Conservation (phyloP, 148 eudicot species). For the Heliamphora exappendiculata region DNA sequence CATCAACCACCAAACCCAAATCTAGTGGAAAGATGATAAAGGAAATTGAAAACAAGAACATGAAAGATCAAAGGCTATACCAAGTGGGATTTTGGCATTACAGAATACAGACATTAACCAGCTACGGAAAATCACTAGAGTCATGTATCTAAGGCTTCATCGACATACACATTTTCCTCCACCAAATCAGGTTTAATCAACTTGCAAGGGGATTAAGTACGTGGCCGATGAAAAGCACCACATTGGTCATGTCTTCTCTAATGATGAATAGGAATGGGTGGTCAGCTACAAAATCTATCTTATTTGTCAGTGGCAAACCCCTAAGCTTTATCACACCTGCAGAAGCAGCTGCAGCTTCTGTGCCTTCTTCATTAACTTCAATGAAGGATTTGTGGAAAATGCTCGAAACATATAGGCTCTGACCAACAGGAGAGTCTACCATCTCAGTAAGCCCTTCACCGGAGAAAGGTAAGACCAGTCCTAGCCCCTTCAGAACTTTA, state of each 20-base stretch:
- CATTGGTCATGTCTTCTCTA: slow-evolving; percentile 70
- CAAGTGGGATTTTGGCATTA: background rate
- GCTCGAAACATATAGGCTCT: slow-evolving; percentile 51
- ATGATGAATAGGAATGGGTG: slow-evolving; percentile 79
- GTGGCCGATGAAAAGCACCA: slow-evolving; percentile 62
- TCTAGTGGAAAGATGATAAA: background rate
- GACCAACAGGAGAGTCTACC: slow-evolving; percentile 48
- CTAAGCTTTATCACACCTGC: slow-evolving; percentile 37
- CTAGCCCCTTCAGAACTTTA: slow-evolving; percentile 46
- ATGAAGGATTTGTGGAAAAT: slow-evolving; percentile 75
- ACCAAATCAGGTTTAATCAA: slow-evolving; percentile 7
- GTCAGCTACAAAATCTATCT: slow-evolving; percentile 83
- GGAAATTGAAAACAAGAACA: too few species aligned
- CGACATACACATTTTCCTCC: background rate
- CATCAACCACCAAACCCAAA: background rate
- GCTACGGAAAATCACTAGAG: background rate
- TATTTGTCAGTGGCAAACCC: background rate
- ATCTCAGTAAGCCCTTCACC: slow-evolving; percentile 68
- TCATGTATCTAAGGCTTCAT: background rate
- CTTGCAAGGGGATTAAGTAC: slow-evolving; percentile 44
- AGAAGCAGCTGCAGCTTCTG: slow-evolving; percentile 87
- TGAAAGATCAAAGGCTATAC: background rate
- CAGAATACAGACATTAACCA: background rate
- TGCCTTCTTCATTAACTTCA: slow-evolving; percentile 92
- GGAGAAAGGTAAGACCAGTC: slow-evolving; percentile 50